Evolutionary conservation across 257 asterid genomes (phyloP).

Genomic region (Nicotiana attenuata): DNA sequence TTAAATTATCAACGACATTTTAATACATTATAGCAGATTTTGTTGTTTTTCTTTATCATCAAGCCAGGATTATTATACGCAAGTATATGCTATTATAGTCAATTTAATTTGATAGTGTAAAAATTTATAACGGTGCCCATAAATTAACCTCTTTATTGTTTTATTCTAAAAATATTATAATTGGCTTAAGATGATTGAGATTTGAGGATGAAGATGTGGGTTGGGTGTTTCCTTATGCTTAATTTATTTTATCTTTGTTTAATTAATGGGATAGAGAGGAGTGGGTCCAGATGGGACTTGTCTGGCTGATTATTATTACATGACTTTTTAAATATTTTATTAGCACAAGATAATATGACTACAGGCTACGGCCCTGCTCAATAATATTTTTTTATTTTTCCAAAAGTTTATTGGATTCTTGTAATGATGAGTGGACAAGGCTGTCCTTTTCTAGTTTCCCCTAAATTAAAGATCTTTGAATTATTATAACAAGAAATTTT

Average conservation of each 20-base stretch:
- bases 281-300: constrained; percentile 46
- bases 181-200: constrained; percentile 20
- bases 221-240: constrained; percentile 19
- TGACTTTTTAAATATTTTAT: constrained; percentile 11
- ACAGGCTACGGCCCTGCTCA: constrained; percentile 14
- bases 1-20: neutral
- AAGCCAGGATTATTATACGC: neutral
- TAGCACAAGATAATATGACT: constrained; percentile 25
- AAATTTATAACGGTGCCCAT: neutral
- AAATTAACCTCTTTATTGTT: neutral
- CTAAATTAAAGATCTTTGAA: too few relatives aligned
- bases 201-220: constrained; percentile 27
- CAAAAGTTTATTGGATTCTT: neutral
- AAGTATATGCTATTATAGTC: too few relatives aligned
- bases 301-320: constrained; percentile 26
- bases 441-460: constrained; percentile 18
- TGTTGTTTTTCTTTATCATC: neutral
- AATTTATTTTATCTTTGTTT: constrained; percentile 12
- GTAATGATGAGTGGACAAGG: constrained; percentile 16
- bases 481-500: too few relatives aligned
- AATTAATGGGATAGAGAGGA: constrained; percentile 13
- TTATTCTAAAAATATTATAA: constrained; percentile 10
- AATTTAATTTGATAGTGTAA: neutral
- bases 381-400: neutral
- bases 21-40: neutral